These are phyloP conservation scores for Ustilaginoidea virens DNA, from an alignment of 2,329 filamentous ascomycete genomes.

Conservation along the genomic window DNA sequence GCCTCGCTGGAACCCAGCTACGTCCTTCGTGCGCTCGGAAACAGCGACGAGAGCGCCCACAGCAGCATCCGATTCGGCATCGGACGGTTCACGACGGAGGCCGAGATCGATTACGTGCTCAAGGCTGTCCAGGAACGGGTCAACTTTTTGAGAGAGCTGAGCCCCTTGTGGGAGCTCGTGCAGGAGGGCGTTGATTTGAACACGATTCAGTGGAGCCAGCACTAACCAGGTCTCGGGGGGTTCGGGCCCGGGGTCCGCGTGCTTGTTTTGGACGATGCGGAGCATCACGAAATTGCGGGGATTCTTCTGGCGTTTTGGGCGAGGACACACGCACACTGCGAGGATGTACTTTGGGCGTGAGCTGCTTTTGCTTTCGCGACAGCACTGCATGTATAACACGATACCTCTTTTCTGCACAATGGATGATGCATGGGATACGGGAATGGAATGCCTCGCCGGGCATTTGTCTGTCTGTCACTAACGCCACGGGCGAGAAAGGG, in stretches of 20 bases:
- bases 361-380: conserved; percentile 17
- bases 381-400: conserved; percentile 19
- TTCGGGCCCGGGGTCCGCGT: no score
- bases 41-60: conserved; percentile 93
- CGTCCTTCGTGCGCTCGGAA: conserved; percentile 83
- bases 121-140: conserved; percentile 88
- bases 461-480: conserved; percentile 3
- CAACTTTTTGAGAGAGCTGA: conserved; percentile 83
- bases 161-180: conserved; percentile 92
- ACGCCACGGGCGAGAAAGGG: neutral
- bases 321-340: no score
- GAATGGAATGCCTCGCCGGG: neutral
- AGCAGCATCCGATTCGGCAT: conserved; percentile 97
- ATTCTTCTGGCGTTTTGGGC: no score
- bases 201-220: conserved; percentile 97
- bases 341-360: no score
- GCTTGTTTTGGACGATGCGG: no score
- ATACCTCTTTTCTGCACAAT: conserved; percentile 18
- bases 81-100: conserved; percentile 87
- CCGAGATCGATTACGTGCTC: conserved; percentile 92
- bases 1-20: conserved; percentile 95
- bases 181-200: conserved; percentile 92
- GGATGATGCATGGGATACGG: conserved; percentile 2
- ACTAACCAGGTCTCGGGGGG: conserved; percentile 35
- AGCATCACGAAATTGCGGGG: no score